These are phyloP conservation scores for Trichothecium sympodiale DNA, from an alignment of 2,329 filamentous ascomycete genomes.

Conservation along the genomic window DNA sequence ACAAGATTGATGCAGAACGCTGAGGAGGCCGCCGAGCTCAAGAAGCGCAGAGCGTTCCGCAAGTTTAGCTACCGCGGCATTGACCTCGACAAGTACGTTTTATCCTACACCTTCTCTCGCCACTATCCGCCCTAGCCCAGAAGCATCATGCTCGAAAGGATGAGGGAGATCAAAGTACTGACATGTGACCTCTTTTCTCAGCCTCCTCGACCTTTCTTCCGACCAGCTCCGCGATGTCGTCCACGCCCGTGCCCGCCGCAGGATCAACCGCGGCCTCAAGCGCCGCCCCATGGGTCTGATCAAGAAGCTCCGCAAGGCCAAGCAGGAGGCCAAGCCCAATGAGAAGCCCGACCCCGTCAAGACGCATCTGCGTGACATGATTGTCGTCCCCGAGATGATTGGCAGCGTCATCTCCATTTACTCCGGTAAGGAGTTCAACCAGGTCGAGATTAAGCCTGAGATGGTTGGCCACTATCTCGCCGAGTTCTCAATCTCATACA, in stretches of 20 bases:
- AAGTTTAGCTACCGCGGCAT: conserved; percentile 99
- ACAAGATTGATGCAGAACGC: conserved; percentile 58
- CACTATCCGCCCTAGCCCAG: conserved; percentile 1
- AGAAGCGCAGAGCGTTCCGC: conserved; percentile 99
- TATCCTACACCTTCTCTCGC: conserved; percentile 5
- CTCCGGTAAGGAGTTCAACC: conserved; percentile 99
- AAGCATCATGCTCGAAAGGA: background rate
- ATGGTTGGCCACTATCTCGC: conserved; percentile 99
- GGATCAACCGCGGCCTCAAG: conserved; percentile 99
- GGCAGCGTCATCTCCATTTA: conserved; percentile 98
- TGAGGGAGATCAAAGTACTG: conserved; percentile 6
- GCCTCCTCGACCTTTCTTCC: conserved; percentile 96
- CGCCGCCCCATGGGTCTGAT: conserved; percentile 99
- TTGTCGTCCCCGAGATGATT: conserved; percentile 99
- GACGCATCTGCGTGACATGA: conserved; percentile 99
- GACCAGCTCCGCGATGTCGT: conserved; percentile 99
- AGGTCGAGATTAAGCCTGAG: conserved; percentile 99
- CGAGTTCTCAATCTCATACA: conserved; percentile 99
- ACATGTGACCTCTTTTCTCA: conserved; percentile 26
- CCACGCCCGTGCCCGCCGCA: conserved; percentile 93
- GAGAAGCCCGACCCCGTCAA: conserved; percentile 99
- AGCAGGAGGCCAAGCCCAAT: conserved; percentile 98
- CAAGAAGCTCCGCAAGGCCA: conserved; percentile 99
- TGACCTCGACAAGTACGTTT: conserved; percentile 94
- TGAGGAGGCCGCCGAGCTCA: conserved; percentile 97